A percentile compares a stretch with the other conserved stretches of the same genome.
Evolutionary conservation across 495 filamentous ascomycete species (phyloP).

Genomic region (Xylaria scruposa): DNA sequence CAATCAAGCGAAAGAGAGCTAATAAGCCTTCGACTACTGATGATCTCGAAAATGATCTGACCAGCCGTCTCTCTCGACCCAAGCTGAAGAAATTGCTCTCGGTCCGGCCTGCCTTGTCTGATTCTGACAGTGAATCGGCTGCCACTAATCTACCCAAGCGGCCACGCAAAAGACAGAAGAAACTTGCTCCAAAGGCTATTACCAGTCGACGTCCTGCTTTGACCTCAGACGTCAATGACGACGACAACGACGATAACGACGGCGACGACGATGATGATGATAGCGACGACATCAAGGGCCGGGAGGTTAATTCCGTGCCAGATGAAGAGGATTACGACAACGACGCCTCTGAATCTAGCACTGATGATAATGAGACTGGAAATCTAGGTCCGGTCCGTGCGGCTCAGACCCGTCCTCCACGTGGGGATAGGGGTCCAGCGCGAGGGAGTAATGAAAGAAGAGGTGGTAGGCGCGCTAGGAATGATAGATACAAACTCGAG

Average conservation of each 20-base stretch:
- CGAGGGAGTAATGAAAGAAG: no score
- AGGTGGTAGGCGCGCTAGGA: conserved; percentile 8
- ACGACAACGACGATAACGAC: conserved; percentile 7
- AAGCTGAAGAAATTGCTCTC: background rate
- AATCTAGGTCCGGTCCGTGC: background rate
- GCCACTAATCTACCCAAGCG: background rate
- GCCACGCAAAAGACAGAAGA: conserved; percentile 24
- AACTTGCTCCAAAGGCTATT: conserved; percentile 25
- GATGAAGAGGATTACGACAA: background rate
- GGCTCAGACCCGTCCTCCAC: background rate
- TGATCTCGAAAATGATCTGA: background rate
- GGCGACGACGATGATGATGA: conserved; percentile 2
- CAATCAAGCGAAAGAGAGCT: background rate
- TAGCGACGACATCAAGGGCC: background rate
- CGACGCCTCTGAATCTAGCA: background rate
- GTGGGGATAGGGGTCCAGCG: no score
- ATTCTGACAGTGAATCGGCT: background rate
- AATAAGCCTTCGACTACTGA: background rate
- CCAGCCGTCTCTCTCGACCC: background rate
- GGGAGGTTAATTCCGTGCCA: background rate
- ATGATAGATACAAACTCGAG: conserved; percentile 65
- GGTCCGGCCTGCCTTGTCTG: background rate
- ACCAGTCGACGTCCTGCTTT: background rate
- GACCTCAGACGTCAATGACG: background rate
- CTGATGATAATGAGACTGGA: background rate